Conservation (phyloP, 495 filamentous ascomycete genomes). For the Xylaria scruposa region DNA sequence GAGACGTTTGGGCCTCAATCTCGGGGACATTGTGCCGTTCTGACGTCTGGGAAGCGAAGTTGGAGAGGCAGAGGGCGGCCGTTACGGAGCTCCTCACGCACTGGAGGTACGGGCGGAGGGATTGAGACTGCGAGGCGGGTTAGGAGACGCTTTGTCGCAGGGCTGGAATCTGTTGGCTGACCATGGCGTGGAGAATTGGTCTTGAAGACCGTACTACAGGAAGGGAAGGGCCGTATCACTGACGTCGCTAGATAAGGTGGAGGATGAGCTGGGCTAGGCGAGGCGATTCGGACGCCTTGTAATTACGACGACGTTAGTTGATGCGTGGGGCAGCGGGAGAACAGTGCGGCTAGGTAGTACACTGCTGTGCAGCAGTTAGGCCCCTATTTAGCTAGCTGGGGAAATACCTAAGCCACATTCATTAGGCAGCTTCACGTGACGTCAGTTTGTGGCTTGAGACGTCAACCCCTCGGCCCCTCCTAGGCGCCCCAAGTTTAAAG, state of each 20-base stretch:
- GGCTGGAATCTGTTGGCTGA: slow-evolving; percentile 29
- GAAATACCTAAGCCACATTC: neutral
- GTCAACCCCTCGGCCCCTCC: slow-evolving; percentile 9
- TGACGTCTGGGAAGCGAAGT: slow-evolving; percentile 95
- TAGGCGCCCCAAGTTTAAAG: neutral
- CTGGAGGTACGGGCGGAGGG: slow-evolving; percentile 95
- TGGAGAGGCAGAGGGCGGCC: slow-evolving; percentile 90
- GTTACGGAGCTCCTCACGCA: slow-evolving; percentile 93
- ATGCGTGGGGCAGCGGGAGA: slow-evolving; percentile 19
- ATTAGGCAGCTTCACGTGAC: slow-evolving; percentile 11
- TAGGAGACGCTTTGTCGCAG: neutral
- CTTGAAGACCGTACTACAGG: neutral
- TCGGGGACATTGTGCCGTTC: slow-evolving; percentile 98
- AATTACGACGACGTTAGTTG: slow-evolving; percentile 8
- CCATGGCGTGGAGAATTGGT: slow-evolving; percentile 33
- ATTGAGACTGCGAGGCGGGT: slow-evolving; percentile 82
- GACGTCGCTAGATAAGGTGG: slow-evolving; percentile 11
- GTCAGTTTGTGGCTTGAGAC: slow-evolving; percentile 29
- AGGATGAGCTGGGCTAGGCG: neutral
- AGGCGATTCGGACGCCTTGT: slow-evolving; percentile 17
- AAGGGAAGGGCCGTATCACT: slow-evolving; percentile 12
- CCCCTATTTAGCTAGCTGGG: too few species aligned
- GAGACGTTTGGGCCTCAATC: slow-evolving; percentile 89
- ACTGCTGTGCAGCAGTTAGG: neutral
- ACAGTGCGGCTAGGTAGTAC: neutral